Evolutionary conservation across 75 land plant genomes (phyloP).

Genomic region (Pseudotsuga menziesii): DNA sequence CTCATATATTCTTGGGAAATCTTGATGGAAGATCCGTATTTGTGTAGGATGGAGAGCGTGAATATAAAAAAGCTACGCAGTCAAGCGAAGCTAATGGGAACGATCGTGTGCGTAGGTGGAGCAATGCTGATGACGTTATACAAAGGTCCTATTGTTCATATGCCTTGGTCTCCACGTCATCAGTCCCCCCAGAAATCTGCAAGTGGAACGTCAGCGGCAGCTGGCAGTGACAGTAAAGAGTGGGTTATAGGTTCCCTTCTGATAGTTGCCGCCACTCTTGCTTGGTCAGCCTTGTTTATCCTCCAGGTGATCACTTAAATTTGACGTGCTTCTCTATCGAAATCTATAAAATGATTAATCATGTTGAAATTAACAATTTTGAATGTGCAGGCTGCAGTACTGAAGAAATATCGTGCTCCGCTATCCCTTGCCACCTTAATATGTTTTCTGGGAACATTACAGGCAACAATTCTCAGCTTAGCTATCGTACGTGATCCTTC

Average conservation of each 20-base stretch:
- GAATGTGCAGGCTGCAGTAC: constrained; percentile 21
- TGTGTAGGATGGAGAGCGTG: constrained; percentile 30
- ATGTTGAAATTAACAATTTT: neutral
- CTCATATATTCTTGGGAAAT: no score
- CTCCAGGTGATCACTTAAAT: constrained; percentile 18
- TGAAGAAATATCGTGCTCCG: constrained; percentile 27
- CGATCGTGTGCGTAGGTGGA: constrained; percentile 32
- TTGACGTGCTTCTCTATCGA: neutral
- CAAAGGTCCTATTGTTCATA: constrained; percentile 33
- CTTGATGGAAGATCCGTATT: no score
- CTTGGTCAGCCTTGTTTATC: constrained; percentile 33
- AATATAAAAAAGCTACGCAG: constrained; percentile 19
- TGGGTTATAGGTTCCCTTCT: constrained; percentile 31
- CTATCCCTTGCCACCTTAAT: constrained; percentile 39
- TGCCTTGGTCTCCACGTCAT: constrained; percentile 18
- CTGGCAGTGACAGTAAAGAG: constrained; percentile 5
- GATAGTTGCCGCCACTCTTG: constrained; percentile 17
- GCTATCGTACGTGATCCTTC: constrained; percentile 20
- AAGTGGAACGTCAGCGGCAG: no score
- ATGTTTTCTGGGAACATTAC: constrained; percentile 34
- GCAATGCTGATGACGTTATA: constrained; percentile 53
- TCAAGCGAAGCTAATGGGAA: constrained; percentile 41
- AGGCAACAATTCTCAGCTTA: constrained; percentile 23
- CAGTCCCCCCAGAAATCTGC: no score
- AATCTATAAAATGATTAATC: neutral